Evolutionary conservation across 495 filamentous ascomycete genomes (phyloP), one percentile per base, ranked within the genome.

Genomic region (Penicillium angulare): DNA sequence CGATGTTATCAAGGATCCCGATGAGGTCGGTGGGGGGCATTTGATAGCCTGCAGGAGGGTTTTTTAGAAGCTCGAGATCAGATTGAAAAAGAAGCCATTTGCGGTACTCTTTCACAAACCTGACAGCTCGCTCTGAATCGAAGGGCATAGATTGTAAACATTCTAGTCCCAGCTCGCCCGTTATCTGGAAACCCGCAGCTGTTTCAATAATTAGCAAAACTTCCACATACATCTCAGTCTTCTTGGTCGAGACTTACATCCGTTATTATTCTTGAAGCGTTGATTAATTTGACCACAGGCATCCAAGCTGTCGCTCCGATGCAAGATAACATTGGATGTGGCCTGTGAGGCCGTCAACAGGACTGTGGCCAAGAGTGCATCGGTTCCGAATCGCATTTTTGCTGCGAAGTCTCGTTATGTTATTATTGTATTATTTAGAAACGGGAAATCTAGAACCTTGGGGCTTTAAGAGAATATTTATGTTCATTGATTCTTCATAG

Each of bases 91-190:
- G 69, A 0, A 81, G 43, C 7, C 72, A 76, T 20, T 78, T 68
- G 50, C 74, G 75, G 48, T 71, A 78, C 53, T 82, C 80, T 15
- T 64, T 50, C 17, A 80, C 29, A 50, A 81, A 78, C 10, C 63
- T 54, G 13, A 63, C 57, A 12, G 72, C 79, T 10, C 77, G 71
- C n/a, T 66, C 75, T 2, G 66, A 13, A 50, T 77, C 71, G 54
- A 82, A 80, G 3, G 79, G 78, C n/a, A 79, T 71, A 26, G 61
- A 73, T 8, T 50, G 61, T 3, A 82, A 64, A 52, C 78, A 82
- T 9, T 68, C 54, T 47, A 70, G 75, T 2, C 63, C 76, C 21
- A 66, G 46, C 23, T 40, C 54, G 8, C 73, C 74, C 6, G 56
- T 49, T 5, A 42, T 42, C 3, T 2, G 9, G 6, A 42, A 7